phyloP scores from a whole-genome alignment of 306 rosid genomes.

The Lathyrus oleraceus region DNA sequence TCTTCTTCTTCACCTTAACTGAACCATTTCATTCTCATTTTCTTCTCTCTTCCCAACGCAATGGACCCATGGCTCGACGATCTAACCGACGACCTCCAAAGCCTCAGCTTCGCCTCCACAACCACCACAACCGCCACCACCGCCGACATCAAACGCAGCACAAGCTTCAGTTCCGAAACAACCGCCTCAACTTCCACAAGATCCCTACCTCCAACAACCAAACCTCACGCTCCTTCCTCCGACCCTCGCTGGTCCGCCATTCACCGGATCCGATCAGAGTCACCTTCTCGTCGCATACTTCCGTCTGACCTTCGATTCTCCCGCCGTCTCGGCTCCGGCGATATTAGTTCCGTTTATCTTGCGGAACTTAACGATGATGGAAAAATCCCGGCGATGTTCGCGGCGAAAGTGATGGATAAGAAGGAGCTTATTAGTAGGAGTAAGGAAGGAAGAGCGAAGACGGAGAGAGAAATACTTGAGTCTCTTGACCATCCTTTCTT shows the following conservation, averaged over 20 bases:
- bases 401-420: constrained; percentile 90
- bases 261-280: constrained; percentile 70
- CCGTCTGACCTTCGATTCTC: constrained; percentile 71
- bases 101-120: constrained; percentile 76
- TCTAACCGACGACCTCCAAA: constrained; percentile 75
- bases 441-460: constrained; percentile 78
- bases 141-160: constrained; percentile 64
- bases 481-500: constrained; percentile 70
- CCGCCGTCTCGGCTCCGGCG: constrained; percentile 73
- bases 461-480: constrained; percentile 74
- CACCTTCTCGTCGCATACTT: constrained; percentile 47
- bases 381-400: constrained; percentile 43
- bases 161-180: constrained; percentile 71
- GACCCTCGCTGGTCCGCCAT: constrained; percentile 77
- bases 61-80: constrained; percentile 82
- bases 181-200: constrained; percentile 55
- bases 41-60: constrained; percentile 30
- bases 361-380: constrained; percentile 52
- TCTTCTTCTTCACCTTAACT: background rate
- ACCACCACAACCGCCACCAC: constrained; percentile 47
- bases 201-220: constrained; percentile 31
- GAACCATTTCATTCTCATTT: background rate
- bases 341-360: constrained; percentile 75
- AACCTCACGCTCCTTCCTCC: constrained; percentile 62
- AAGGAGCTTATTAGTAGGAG: constrained; percentile 66